A percentile compares a stretch with the other conserved stretches of the same genome.
phyloP scores from a whole-genome alignment of 2,329 filamentous ascomycete species.

The Pestalotiopsis sp. region DNA sequence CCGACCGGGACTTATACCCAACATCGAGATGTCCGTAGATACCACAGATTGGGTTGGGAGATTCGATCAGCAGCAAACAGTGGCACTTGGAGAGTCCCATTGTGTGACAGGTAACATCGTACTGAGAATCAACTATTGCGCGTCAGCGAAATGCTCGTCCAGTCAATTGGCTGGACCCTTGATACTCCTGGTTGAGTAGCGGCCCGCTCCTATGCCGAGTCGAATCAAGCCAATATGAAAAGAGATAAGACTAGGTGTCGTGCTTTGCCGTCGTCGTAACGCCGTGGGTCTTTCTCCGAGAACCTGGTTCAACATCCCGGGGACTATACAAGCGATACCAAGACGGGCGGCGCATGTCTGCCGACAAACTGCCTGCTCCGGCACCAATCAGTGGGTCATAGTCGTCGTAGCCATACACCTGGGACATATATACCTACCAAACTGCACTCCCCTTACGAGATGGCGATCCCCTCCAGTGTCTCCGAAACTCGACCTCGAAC shows the following conservation, averaged over 20 bases:
- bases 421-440: neutral
- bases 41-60: neutral
- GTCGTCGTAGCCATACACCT: neutral
- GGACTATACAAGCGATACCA: neutral
- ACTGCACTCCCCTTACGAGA: neutral
- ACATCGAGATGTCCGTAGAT: neutral
- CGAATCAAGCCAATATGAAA: constrained; percentile 4
- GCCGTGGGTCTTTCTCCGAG: neutral
- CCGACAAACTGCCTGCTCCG: neutral
- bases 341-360: neutral
- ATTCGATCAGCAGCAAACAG: neutral
- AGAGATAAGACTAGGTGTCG: constrained; percentile 8
- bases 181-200: neutral
- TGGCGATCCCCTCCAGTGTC: constrained; percentile 1
- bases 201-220: neutral
- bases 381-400: neutral
- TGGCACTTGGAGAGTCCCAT: neutral
- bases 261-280: constrained; percentile 8
- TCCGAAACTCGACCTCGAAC: neutral
- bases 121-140: neutral
- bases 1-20: neutral
- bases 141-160: neutral
- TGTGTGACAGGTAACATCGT: neutral
- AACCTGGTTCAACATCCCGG: neutral
- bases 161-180: neutral